phyloP scores from a whole-genome alignment of 352 stramenopile genomes.

The Phytophthora multivora region DNA sequence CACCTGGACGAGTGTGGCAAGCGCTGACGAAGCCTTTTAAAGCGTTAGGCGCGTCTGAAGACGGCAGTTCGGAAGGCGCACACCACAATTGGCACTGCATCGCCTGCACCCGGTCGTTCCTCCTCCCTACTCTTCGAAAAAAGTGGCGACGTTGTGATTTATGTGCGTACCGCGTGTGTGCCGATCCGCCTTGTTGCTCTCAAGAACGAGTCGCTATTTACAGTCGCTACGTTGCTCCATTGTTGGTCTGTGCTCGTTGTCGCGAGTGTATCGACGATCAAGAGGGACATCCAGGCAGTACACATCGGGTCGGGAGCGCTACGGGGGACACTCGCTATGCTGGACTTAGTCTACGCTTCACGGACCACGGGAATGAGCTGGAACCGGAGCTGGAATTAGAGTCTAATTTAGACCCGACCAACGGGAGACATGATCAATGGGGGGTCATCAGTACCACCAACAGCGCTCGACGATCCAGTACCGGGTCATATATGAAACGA shows the following conservation, averaged over 20 bases:
- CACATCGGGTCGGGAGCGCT: background rate
- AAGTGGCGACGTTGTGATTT: conserved; percentile 36
- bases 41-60: conserved; percentile 12
- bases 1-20: conserved; percentile 20
- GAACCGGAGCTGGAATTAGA: conserved; percentile 25
- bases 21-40: conserved; percentile 11
- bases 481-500: conserved; percentile 7
- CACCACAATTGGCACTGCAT: conserved; percentile 44
- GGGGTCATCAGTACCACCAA: background rate
- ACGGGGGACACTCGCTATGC: conserved; percentile 22
- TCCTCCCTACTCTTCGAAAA: conserved; percentile 20
- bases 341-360: conserved; percentile 26
- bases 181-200: conserved; percentile 30
- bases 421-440: conserved; percentile 6
- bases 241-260: conserved; percentile 36
- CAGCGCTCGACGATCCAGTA: background rate
- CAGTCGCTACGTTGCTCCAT: conserved; percentile 40
- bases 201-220: conserved; percentile 40
- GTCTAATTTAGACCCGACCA: conserved; percentile 14
- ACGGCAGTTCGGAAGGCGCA: conserved; percentile 6
- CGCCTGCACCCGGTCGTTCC: conserved; percentile 31
- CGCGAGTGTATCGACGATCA: conserved; percentile 35
- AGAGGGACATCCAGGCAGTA: conserved; percentile 3
- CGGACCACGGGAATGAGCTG: conserved; percentile 8
- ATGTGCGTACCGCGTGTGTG: conserved; percentile 40